Percentiles rank a stretch among this genome's conserved stretches.
phyloP scores from a whole-genome alignment of 495 filamentous ascomycete genomes.

The Aspergillus saccharolyticus region DNA sequence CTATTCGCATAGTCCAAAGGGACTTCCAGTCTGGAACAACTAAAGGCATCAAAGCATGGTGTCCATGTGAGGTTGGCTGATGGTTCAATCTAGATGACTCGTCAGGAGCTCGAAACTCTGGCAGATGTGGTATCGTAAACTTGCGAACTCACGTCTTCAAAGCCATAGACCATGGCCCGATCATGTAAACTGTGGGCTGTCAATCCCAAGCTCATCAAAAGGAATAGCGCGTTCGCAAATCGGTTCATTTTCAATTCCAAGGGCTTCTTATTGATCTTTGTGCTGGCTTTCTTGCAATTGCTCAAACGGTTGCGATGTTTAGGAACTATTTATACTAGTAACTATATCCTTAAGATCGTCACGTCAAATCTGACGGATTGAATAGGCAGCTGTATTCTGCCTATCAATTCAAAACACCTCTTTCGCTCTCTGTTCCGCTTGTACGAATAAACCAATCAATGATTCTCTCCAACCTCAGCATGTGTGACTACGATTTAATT shows the following conservation, averaged over 20 bases:
- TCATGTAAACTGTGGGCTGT: constrained; percentile 9
- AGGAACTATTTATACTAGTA: constrained; percentile 9
- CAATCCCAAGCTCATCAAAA: constrained; percentile 11
- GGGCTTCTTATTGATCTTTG: not conserved
- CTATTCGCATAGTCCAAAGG: constrained; percentile 26
- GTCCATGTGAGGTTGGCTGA: constrained; percentile 23
- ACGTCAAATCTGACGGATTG: constrained; percentile 6
- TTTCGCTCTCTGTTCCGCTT: constrained; percentile 5
- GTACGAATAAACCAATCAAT: constrained; percentile 12
- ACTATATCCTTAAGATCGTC: constrained; percentile 1
- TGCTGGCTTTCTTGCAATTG: constrained; percentile 2
- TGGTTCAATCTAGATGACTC: constrained; percentile 14
- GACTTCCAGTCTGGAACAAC: constrained; percentile 20
- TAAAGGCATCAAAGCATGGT: constrained; percentile 22
- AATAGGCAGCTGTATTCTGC: constrained; percentile 13
- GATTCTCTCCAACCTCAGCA: not conserved
- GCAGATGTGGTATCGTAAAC: constrained; percentile 6
- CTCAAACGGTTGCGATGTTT: constrained; percentile 4
- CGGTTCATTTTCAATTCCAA: constrained; percentile 7
- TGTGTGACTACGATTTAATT: not conserved
- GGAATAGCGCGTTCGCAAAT: constrained; percentile 1
- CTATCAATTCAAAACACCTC: constrained; percentile 4
- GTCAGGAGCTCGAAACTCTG: constrained; percentile 10
- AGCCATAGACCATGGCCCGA: constrained; percentile 11
- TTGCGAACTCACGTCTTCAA: constrained; percentile 8